Base-by-base conservation (phyloP, 2,329 filamentous ascomycete species). In the Lachnellula willkommii region DNA sequence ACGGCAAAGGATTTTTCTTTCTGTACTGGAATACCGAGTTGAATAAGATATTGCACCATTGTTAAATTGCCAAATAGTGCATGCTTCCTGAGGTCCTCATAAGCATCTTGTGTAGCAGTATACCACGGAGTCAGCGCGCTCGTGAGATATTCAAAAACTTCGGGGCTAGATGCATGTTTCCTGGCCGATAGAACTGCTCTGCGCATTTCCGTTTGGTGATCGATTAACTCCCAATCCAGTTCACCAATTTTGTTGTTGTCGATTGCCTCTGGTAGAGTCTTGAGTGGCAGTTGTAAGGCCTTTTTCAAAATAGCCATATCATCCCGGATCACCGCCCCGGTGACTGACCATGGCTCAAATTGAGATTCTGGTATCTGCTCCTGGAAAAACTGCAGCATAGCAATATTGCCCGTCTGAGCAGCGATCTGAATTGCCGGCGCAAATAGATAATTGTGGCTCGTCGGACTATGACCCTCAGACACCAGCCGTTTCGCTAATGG, bases 71-170 rank as follows among this genome's bases (percentile, higher is more conserved):
- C 50, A 28, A 45, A 22, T n/a, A 14, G 39, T 47, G 50, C 39
- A 37, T 52, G 28, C 14, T 46, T 24, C 12, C 15, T 47, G 14
- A 52, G 17, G 39, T 52, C 50, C 1, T 47, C 5, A 26, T 52
- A 46, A n/a, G 11, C 39, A 35, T 35, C 15, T 35, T 36, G 5
- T 3, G 35, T 17, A 15, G n/a, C 28, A 3, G 12, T 42, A 17
- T 5, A 24, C 22, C 17, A 20, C 22, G 42, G 28, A 8, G 17
- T 40, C 8, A 50, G 47, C 11, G 47, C 6, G 28, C 40, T 37
- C 4, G 50, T 47, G 5, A 52, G 50, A 32, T 52, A 52, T n/a
- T 52, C 40, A 26, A 45, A 52, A 22, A 47, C 40, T 37, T 52
- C 50, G 50, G 42, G 50, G 22, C 32, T 52, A 24, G 50, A 52